Conservation (phyloP, 805 yeast genomes). For the Pichia gijzeniarum region DNA sequence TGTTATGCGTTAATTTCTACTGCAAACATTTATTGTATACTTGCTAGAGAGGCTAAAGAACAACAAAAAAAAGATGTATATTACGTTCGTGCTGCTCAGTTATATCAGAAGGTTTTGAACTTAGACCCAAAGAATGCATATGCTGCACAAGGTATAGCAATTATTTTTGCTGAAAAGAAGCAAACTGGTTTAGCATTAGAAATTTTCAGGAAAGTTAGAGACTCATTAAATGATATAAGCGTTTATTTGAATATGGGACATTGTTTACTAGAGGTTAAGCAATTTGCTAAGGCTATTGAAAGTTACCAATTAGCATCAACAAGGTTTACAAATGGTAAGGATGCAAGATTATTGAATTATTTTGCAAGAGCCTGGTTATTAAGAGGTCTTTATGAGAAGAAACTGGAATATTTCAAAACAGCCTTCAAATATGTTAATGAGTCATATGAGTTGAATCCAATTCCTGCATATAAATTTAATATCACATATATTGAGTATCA, state of each 20-base stretch:
- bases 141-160: constrained; percentile 98
- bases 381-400: constrained; percentile 66
- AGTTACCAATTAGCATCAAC: constrained; percentile 74
- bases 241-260: constrained; percentile 85
- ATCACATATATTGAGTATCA: constrained; percentile 80
- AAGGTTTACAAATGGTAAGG: constrained; percentile 56
- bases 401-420: constrained; percentile 48
- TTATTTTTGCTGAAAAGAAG: constrained; percentile 81
- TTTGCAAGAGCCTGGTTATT: constrained; percentile 86
- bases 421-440: constrained; percentile 57
- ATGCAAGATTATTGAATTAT: constrained; percentile 59
- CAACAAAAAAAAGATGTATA: constrained; percentile 59
- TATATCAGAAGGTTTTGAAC: constrained; percentile 81
- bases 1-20: constrained; percentile 81
- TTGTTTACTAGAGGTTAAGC: constrained; percentile 74
- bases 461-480: constrained; percentile 60
- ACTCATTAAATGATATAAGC: constrained; percentile 77
- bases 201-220: constrained; percentile 82
- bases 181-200: constrained; percentile 73
- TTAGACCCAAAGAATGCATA: constrained; percentile 81
- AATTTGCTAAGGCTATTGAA: constrained; percentile 82
- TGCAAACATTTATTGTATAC: constrained; percentile 77
- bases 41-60: constrained; percentile 73
- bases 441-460: constrained; percentile 41
- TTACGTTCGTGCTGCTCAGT: constrained; percentile 84